Evolutionary conservation across 352 stramenopile species (phyloP), one percentile per base, ranked within the genome.

Genomic region (Globisporangium splendens): DNA sequence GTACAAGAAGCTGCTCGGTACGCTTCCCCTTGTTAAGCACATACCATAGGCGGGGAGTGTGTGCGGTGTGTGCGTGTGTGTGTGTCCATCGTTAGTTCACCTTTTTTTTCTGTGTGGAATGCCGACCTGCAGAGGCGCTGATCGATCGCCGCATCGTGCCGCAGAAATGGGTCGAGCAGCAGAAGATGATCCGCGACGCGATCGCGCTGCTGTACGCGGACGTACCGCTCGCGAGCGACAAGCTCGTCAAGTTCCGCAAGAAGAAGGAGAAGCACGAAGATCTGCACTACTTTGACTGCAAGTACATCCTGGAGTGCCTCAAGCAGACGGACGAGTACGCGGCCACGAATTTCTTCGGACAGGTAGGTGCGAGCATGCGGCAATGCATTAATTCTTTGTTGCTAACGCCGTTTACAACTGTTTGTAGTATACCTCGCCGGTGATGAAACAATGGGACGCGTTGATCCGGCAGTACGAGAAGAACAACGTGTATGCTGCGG

Each of bases 201-300:
- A 71, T 91, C 22, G 70, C 72, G 31, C 61, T 72, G n/a, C 53
- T 87, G 51, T 88, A 84, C 52, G 48, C 57, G 18, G 69, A 78
- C 31, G 66, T 93, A 50, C 83, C 79, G 48, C 42, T 62, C 24
- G 55, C 65, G 46, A 81, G 65, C 46, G 70, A 87, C 13, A 61
- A 72, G 47, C 51, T 91, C 31, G 61, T 62, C 52, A 73, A 79
- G 61, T 78, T 83, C 54, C 63, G 63, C 35, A 47, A 63, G 39
- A 81, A 80, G 54, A 79, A 78, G 50, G 54, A 54, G n/a, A 79
- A 47, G 17, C 68, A 80, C 59, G 79, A 90, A 31, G 70, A 87
- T 21, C 48, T 91, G 43, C 72, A 76, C 61, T 93, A 90, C 56
- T 93, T 86, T 50, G 81, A 91, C 67, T 93, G 83, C 71, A 90